Conservation (phyloP, 2,329 filamentous ascomycete genomes). For the Penicillium sp. region DNA sequence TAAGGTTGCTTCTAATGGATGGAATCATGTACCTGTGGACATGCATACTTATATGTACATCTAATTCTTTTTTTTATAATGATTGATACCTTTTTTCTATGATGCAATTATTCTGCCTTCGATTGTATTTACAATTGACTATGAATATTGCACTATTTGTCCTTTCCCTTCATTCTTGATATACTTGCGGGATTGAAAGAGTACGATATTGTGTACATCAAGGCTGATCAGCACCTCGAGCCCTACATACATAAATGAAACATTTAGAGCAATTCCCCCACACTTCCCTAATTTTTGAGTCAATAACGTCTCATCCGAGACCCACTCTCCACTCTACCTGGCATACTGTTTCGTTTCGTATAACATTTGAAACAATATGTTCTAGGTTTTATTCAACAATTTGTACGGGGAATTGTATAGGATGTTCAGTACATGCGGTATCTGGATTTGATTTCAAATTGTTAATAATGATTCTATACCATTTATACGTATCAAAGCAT, state of each 20-base stretch:
- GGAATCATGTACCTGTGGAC: slow-evolving; percentile 12
- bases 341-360: not conserved
- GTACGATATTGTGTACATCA: not conserved
- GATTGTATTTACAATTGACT: too few species aligned
- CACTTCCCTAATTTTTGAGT: not conserved
- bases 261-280: not conserved
- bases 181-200: not conserved
- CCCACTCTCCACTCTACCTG: not conserved
- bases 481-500: not conserved
- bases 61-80: slow-evolving; percentile 20
- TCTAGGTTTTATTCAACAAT: not conserved
- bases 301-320: not conserved
- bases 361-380: not conserved
- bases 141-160: too few species aligned
- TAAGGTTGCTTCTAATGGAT: slow-evolving; percentile 20
- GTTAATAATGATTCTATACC: too few species aligned
- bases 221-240: not conserved
- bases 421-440: too few species aligned
- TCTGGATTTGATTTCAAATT: too few species aligned
- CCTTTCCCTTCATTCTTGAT: not conserved
- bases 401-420: not conserved
- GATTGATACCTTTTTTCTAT: slow-evolving; percentile 28
- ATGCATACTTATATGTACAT: slow-evolving; percentile 18
- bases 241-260: not conserved
- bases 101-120: slow-evolving; percentile 3